These are phyloP conservation scores for Globisporangium viniferum DNA, from an alignment of 352 stramenopile genomes.

Conservation along the genomic window DNA sequence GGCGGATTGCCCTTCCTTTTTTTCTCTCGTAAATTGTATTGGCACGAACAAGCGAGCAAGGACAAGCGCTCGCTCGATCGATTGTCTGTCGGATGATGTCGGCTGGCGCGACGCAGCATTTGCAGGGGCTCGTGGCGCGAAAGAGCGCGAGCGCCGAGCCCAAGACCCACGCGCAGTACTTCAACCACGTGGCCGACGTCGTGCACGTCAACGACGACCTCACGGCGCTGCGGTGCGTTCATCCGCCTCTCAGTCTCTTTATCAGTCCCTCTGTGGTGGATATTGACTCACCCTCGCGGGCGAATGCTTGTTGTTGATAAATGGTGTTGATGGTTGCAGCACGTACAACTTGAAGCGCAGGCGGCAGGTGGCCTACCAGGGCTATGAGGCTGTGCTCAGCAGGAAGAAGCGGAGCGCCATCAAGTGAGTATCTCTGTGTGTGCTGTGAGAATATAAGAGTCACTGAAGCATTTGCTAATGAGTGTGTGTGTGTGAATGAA, in stretches of 20 bases:
- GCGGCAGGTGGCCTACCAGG: conserved; percentile 51
- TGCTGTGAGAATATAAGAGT: not conserved
- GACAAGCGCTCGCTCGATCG: not conserved
- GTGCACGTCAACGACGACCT: conserved; percentile 54
- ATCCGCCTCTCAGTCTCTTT: not conserved
- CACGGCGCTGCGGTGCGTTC: conserved; percentile 43
- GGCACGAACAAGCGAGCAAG: not conserved
- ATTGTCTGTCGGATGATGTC: conserved; percentile 6
- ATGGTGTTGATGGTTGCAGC: conserved; percentile 20
- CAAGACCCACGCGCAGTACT: conserved; percentile 64
- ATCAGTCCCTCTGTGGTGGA: not conserved
- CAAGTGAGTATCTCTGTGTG: not conserved
- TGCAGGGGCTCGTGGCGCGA: conserved; percentile 63
- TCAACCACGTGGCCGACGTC: conserved; percentile 60
- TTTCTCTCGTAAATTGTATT: conserved; percentile 6
- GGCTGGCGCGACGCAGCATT: conserved; percentile 34
- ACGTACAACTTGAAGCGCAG: conserved; percentile 68
- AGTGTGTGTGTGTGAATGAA: not conserved
- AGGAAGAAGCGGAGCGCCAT: conserved; percentile 57
- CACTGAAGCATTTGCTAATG: not conserved
- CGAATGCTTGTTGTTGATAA: conserved; percentile 2
- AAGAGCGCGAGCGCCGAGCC: conserved; percentile 48
- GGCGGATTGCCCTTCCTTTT: not conserved
- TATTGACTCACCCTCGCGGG: not conserved
- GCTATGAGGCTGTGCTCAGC: conserved; percentile 75